Conservation (phyloP, 345 rosid species). For the Gossypium stocksii region DNA sequence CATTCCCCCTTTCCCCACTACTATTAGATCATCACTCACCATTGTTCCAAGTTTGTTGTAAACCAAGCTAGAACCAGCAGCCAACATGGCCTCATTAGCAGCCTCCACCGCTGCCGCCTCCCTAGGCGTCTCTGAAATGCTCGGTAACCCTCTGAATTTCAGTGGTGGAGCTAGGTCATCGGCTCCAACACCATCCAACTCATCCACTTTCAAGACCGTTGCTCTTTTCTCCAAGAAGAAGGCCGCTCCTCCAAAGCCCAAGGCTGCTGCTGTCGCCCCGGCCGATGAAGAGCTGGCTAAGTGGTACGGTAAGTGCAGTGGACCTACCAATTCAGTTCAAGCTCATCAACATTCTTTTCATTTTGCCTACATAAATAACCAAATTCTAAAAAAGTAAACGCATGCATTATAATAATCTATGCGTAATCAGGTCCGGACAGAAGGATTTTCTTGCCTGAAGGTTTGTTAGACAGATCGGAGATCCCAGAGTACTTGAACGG, state of each 20-base stretch:
- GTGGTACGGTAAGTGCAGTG: slow-evolving; percentile 81
- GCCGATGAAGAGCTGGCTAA: slow-evolving; percentile 79
- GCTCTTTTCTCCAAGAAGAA: slow-evolving; percentile 87
- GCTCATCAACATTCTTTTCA: too few relatives aligned
- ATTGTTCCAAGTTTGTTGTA: neutral
- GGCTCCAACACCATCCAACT: slow-evolving; percentile 50
- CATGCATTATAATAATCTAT: neutral
- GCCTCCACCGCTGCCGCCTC: slow-evolving; percentile 64
- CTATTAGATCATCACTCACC: neutral
- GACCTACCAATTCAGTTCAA: neutral
- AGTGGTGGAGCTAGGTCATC: slow-evolving; percentile 42
- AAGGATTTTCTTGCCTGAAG: slow-evolving; percentile 92
- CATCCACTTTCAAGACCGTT: slow-evolving; percentile 62
- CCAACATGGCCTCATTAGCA: slow-evolving; percentile 48
- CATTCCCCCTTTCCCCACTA: neutral
- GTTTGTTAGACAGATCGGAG: slow-evolving; percentile 90
- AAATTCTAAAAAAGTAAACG: neutral
- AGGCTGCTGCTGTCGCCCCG: slow-evolving; percentile 47
- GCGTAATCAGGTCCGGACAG: slow-evolving; percentile 73
- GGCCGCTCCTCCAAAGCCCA: slow-evolving; percentile 55
- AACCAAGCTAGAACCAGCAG: neutral
- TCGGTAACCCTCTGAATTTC: slow-evolving; percentile 70
- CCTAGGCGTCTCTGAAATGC: slow-evolving; percentile 77
- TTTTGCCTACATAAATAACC: neutral
- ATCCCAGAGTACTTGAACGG: slow-evolving; percentile 94